Percentiles rank a stretch among this genome's conserved stretches.
Conservation (phyloP, 1,284 basidiomycete genomes). For the Marasmius fiardii region DNA sequence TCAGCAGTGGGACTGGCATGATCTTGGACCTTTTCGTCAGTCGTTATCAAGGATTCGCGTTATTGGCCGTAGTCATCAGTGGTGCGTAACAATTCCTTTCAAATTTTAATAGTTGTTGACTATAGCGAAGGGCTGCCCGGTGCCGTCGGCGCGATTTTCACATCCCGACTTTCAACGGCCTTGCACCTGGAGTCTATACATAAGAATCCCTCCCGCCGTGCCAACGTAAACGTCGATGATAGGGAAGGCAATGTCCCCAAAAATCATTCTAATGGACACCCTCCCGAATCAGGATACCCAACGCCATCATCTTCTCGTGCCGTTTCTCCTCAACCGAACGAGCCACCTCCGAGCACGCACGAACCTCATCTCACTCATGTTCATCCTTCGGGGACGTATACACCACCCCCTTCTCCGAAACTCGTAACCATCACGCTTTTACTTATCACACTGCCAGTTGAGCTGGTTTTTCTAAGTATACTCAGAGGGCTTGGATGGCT, state of each 20-base stretch:
- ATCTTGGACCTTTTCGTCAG: conserved; percentile 89
- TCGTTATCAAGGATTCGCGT: conserved; percentile 83
- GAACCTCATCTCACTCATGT: conserved; percentile 17
- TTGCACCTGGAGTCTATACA: conserved; percentile 48
- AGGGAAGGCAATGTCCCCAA: not conserved
- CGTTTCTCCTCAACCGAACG: not conserved
- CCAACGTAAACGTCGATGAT: not conserved
- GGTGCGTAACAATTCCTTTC: conserved; percentile 40
- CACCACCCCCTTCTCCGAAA: conserved; percentile 38
- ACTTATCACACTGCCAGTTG: conserved; percentile 72
- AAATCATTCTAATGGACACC: not conserved
- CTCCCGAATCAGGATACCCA: not conserved
- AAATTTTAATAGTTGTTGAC: conserved; percentile 4
- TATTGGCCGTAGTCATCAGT: conserved; percentile 87
- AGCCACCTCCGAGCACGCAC: not conserved
- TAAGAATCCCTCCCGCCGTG: not conserved
- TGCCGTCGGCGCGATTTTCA: conserved; percentile 87
- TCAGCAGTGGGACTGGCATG: conserved; percentile 89
- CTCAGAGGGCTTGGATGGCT: conserved; percentile 76
- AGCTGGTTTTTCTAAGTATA: conserved; percentile 68
- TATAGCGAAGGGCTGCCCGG: conserved; percentile 70
- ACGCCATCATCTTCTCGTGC: conserved; percentile 1
- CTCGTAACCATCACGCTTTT: conserved; percentile 69
- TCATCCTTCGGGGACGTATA: conserved; percentile 4
- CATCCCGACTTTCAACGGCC: conserved; percentile 86